Evolutionary conservation across 106 monocot genomes (phyloP), one percentile per base, ranked within the genome.

Genomic region (Allium cepa): DNA sequence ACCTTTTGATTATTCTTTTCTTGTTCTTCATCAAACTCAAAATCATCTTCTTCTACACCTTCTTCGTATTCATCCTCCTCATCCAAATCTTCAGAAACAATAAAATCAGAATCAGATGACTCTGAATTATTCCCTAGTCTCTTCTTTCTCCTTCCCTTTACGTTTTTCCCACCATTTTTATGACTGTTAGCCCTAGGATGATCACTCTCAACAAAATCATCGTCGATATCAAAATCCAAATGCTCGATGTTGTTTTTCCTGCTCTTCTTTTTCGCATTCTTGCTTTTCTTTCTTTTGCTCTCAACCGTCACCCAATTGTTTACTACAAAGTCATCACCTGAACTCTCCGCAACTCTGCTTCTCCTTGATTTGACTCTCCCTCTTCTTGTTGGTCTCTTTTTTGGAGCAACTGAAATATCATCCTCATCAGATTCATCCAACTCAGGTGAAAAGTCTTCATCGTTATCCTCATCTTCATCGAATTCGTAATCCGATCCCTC

Each of bases 371-470:
- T 50, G 45, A 10, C 49, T 68, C 0, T 16, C 14, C 66, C 16
- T 69, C 60, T 67, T 75, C 14, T 47, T 63, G 72, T 75, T 82
- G 56, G 57, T 80, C 47, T n/a, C 17, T 47, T 17, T 75, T 63
- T 52, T 61, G 36, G 60, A 67, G 27, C 14, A 15, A 10, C 66
- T 13, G 55, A 59, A 46, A 63, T 49, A 46, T 79, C 74, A 53
- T 72, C 80, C 70, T 83, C 90, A 17, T 90, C 85, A 10, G 16
- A 58, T 22, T 83, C 81, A 4, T 79, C 71, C 12, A 68, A 79
- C 50, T 89, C 89, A 2, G 75, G 76, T 7, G 75, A 72, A 69
- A 85, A 90, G 62, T 90, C 85, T 63, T 75, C 85, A 22, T 90
- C 90, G 45, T 83, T 86, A 8, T 73, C 77, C 10, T 89, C 82